These are phyloP conservation scores for Hypocreales sp. DNA, from an alignment of 2,329 filamentous ascomycete species.

Conservation along the genomic window DNA sequence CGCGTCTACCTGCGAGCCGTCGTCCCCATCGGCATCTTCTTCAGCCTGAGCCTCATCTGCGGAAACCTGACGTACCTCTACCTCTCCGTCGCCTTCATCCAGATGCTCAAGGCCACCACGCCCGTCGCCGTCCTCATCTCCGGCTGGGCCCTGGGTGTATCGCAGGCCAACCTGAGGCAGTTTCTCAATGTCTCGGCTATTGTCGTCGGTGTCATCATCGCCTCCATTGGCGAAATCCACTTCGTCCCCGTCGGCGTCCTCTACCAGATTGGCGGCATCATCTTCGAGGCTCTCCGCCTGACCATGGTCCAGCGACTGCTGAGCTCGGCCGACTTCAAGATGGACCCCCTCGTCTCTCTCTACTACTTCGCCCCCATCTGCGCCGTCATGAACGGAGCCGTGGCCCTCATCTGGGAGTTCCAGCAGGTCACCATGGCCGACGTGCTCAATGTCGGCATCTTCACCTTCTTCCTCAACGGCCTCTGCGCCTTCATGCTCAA, in stretches of 20 bases:
- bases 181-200: constrained; percentile 91
- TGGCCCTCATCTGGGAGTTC: constrained; percentile 60
- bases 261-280: constrained; percentile 62
- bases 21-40: constrained; percentile 88
- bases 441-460: constrained; percentile 56
- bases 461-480: constrained; percentile 61
- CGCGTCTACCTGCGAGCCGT: constrained; percentile 86
- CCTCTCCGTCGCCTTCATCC: constrained; percentile 90
- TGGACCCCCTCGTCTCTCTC: constrained; percentile 76
- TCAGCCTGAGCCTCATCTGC: constrained; percentile 91
- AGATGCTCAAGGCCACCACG: constrained; percentile 98
- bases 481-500: constrained; percentile 68
- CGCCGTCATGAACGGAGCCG: constrained; percentile 62
- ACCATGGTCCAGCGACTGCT: constrained; percentile 75
- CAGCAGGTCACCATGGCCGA: constrained; percentile 54
- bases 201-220: constrained; percentile 86
- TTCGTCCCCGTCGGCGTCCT: constrained; percentile 71
- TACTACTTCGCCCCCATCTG: constrained; percentile 85
- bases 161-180: constrained; percentile 69
- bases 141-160: constrained; percentile 75
- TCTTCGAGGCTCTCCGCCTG: constrained; percentile 70
- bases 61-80: constrained; percentile 94
- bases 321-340: constrained; percentile 75
- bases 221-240: constrained; percentile 88
- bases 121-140: constrained; percentile 85